Base-by-base conservation (phyloP, 331 rosid species). In the Telfairia occidentalis region DNA sequence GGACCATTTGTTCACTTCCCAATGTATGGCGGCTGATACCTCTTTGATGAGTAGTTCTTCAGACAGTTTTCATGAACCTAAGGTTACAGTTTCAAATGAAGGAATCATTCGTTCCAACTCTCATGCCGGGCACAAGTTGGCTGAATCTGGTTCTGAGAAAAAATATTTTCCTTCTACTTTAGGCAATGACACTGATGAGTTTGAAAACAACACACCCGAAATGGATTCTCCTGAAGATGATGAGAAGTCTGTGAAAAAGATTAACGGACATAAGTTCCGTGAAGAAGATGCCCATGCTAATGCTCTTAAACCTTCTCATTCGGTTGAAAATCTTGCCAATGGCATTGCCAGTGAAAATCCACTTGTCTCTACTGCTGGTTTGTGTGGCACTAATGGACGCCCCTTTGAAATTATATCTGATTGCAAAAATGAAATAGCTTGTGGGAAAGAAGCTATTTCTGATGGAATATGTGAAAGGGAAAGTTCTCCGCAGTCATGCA, bases 61-160 rank as follows among this genome's bases (percentile, higher is more conserved):
- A n/a, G 87, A 84, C 83, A 43, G 57, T 81, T 61, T 45, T n/a
- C 77, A 59, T 74, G 82, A 84, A 66, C 81, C 9, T 82, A 79
- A 61, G 73, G 43, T 52, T 80, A 38, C 76, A 48, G 64, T 28
- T 61, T 76, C 79, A 32, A 45, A 43, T 46, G 79, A 63, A 61
- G 73, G 63, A 50, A 63, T 28, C 19, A 12, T 9, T 6, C 21
- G 52, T 73, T 73, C 77, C 21, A 26, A 74, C 53, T 37, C 53
- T 12, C 54, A 23, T 74, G 15, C 15, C 21, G 69, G 50, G 63
- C 73, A 81, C 80, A 75, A 75, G 76, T 80, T 74, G 58, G 84
- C 52, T 24, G 86, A 78, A 29, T 71, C 84, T 28, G 73, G 34
- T 52, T 80, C 78, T 30, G 82, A 78, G 57, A 60, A 65, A 71